Base-by-base conservation (phyloP, 805 yeast species). In the Kodamaea kakaduensis region DNA sequence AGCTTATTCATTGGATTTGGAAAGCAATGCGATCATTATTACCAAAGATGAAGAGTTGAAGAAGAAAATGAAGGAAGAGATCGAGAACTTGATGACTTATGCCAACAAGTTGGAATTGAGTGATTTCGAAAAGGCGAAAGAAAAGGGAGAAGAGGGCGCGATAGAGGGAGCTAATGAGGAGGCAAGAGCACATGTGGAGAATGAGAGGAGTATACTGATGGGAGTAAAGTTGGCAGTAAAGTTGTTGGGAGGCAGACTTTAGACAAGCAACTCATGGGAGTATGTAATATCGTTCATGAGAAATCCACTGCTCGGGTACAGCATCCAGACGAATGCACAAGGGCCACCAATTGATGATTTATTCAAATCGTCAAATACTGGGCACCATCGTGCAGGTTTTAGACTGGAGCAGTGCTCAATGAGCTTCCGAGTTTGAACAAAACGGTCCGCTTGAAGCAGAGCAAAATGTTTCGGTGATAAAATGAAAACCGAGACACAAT, bases 1-100 rank as follows among this genome's bases (percentile, higher is more conserved):
- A 42, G 89, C 97, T 0, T 90, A 90, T 51, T 71, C 82, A 3
- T 74, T 82, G 40, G 98, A 93, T 57, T 67, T 93, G 38, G 98
- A 93, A 60, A 73, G 90, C 6, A 90, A 93, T 52, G 94, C 89
- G 0, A 64, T 93, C 1, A 57, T 90, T 1, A 61, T 88, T 9
- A 89, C 97, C 1, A 72, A 67, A 35, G 89, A 85, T 53, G 60
- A 67, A 12, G 64, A 61, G 2, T 66, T 90, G 43, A 79, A 79
- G 51, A 33, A 45, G 4, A 50, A 64, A 32, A 80, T 89, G 83
- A 59, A 60, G 19, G 46, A 47, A 1, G 97, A 89, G 56, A 62
- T 87, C 22, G 71, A 73, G 10, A 69, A 85, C 54, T 63, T 88
- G 33, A 58, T 71, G 60, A 44, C 54, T 16, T 59, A 77, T 50